A percentile compares a stretch with the other conserved stretches of the same genome.
Conservation (phyloP, 73 alveolate species). For the Paramecium pentaurelia region DNA sequence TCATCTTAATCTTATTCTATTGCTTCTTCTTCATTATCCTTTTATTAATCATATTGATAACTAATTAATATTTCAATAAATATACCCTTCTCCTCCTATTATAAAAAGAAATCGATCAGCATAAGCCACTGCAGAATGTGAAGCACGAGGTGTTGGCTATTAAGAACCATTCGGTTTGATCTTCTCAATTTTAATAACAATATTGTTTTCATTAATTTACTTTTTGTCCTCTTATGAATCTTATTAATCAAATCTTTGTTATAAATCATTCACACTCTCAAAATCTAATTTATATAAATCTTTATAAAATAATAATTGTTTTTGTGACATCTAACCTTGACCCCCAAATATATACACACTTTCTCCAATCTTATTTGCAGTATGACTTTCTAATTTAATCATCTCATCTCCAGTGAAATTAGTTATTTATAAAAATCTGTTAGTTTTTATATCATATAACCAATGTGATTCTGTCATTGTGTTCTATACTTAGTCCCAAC, state of each 20-base stretch:
- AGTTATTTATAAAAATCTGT: background rate
- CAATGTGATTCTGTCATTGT: constrained; percentile 20
- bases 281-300: constrained; percentile 49
- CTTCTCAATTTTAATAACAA: constrained; percentile 14
- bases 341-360: constrained; percentile 54
- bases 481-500: constrained; percentile 49
- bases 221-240: background rate
- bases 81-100: constrained; percentile 59
- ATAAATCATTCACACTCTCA: constrained; percentile 3
- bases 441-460: background rate
- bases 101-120: constrained; percentile 47
- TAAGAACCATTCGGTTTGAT: constrained; percentile 36
- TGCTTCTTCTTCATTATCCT: constrained; percentile 10
- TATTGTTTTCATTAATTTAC: background rate
- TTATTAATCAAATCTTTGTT: background rate
- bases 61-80: background rate
- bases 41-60: background rate
- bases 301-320: constrained; percentile 20
- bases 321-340: background rate
- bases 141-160: constrained; percentile 48
- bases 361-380: constrained; percentile 49
- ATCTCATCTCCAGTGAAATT: constrained; percentile 8
- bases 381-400: constrained; percentile 36
- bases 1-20: background rate
- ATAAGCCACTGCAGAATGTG: constrained; percentile 54